A percentile compares a stretch with the other conserved stretches of the same genome.
Conservation (phyloP, 139 green algal genomes). For the Picochlorum costavermella region DNA sequence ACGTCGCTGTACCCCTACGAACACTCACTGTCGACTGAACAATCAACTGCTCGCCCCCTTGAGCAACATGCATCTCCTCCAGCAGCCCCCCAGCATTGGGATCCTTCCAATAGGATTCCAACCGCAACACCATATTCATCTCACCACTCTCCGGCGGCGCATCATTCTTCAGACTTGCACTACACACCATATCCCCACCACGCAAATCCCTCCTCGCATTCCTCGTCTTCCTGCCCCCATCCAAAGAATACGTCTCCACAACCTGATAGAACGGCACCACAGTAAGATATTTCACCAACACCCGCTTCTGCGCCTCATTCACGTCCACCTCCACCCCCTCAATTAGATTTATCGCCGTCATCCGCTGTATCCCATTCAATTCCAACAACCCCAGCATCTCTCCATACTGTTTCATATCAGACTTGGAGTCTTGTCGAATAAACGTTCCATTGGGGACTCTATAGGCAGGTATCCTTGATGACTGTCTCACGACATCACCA, state of each 20-base stretch:
- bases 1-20: constrained; percentile 3
- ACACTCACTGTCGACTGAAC: constrained; percentile 13
- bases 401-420: constrained; percentile 18
- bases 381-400: constrained; percentile 19
- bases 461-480: background rate
- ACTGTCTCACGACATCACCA: too few species aligned
- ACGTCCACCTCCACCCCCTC: constrained; percentile 32
- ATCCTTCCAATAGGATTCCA: constrained; percentile 11
- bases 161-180: background rate
- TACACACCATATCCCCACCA: constrained; percentile 6
- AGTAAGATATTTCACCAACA: constrained; percentile 26
- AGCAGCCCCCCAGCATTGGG: constrained; percentile 14
- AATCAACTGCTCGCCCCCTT: background rate
- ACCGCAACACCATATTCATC: background rate
- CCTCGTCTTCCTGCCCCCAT: background rate
- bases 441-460: constrained; percentile 11
- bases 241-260: background rate
- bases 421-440: constrained; percentile 11
- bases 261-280: constrained; percentile 40
- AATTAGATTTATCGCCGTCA: constrained; percentile 31
- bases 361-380: constrained; percentile 22
- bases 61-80: constrained; percentile 10
- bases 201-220: constrained; percentile 17
- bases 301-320: background rate
- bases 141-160: constrained; percentile 1